Evolutionary conservation across 73 alveolate species (phyloP).

Genomic region (Paramecium sexaurelia): DNA sequence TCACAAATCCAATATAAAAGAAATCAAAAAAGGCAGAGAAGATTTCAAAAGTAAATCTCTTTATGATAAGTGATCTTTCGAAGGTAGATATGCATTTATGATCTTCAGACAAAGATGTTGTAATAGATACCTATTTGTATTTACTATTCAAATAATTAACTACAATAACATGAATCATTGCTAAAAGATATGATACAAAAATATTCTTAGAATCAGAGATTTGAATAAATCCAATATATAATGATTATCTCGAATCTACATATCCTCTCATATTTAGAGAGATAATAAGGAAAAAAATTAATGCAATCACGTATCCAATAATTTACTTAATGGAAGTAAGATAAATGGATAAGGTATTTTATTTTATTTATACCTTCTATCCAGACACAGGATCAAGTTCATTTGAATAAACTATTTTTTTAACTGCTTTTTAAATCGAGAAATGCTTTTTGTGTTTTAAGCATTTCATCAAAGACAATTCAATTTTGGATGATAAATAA

Average conservation of each 20-base stretch:
- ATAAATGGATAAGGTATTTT: neutral
- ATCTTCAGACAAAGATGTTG: conserved; percentile 49
- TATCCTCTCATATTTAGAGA: conserved; percentile 65
- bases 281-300: conserved; percentile 4
- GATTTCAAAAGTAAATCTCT: conserved; percentile 62
- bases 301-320: conserved; percentile 26
- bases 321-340: neutral
- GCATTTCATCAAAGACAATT: neutral
- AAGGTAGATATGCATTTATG: conserved; percentile 28
- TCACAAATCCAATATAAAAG: conserved; percentile 62
- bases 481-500: neutral
- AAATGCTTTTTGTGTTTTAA: neutral
- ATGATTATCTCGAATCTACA: conserved; percentile 5
- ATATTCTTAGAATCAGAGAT: neutral
- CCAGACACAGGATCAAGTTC: conserved; percentile 29
- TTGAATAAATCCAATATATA: conserved; percentile 17
- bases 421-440: neutral
- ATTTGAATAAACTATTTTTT: neutral
- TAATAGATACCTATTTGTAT: conserved; percentile 24
- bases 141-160: conserved; percentile 14
- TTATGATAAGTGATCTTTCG: conserved; percentile 55
- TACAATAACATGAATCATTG: conserved; percentile 50
- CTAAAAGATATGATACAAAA: neutral
- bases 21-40: conserved; percentile 65
- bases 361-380: neutral